Conservation (phyloP, 257 asterid species). For the Anisodus tanguticus region DNA sequence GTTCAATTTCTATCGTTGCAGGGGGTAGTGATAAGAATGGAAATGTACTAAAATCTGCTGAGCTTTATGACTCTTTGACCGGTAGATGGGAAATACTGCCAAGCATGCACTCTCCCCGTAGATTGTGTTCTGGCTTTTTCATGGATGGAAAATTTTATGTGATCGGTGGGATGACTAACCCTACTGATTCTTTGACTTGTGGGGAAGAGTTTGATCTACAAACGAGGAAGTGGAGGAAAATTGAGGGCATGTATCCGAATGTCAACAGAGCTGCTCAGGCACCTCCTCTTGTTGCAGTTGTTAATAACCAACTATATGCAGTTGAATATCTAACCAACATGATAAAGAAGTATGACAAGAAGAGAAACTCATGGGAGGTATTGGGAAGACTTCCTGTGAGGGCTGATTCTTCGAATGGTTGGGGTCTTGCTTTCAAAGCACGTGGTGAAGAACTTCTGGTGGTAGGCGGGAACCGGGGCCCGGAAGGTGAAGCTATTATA, state of each 20-base stretch:
- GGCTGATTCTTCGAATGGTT: conserved; percentile 82
- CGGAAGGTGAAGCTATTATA: conserved; percentile 85
- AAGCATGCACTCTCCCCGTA: conserved; percentile 81
- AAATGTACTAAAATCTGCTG: conserved; percentile 72
- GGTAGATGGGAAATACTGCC: conserved; percentile 85
- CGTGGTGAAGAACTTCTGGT: conserved; percentile 71
- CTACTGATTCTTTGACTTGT: conserved; percentile 71
- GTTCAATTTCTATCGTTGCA: conserved; percentile 72
- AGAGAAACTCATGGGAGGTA: conserved; percentile 63
- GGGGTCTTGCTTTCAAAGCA: conserved; percentile 94
- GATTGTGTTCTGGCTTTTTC: conserved; percentile 82
- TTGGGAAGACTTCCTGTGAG: conserved; percentile 85
- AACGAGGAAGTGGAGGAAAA: conserved; percentile 76
- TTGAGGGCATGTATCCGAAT: conserved; percentile 81
- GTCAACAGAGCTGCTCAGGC: conserved; percentile 85
- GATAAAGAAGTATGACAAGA: conserved; percentile 76
- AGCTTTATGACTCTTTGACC: conserved; percentile 66
- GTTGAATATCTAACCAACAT: conserved; percentile 81
- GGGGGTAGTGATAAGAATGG: conserved; percentile 84
- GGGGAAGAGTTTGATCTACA: conserved; percentile 79
- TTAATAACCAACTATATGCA: conserved; percentile 68
- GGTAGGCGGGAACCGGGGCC: conserved; percentile 92
- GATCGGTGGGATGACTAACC: conserved; percentile 85
- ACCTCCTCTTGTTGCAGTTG: conserved; percentile 94
- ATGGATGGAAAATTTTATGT: conserved; percentile 80